A percentile compares a stretch with the other conserved stretches of the same genome.
phyloP scores from a whole-genome alignment of 192 early-diverging fungal genomes.

The Coemansia aciculifera region DNA sequence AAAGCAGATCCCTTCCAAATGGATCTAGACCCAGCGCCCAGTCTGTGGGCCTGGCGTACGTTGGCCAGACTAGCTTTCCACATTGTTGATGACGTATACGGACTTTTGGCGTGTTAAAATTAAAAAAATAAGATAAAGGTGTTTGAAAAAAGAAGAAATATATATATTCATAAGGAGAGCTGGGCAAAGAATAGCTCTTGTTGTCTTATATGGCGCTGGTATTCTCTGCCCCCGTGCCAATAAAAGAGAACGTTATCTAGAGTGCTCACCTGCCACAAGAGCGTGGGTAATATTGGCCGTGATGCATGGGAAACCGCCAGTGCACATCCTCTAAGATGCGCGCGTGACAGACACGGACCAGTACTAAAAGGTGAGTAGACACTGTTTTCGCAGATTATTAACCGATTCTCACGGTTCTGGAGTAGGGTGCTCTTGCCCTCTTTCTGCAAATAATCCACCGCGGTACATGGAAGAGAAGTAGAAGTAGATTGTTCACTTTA shows the following conservation, averaged over 20 bases:
- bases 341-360: slow-evolving; percentile 5
- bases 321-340: not conserved
- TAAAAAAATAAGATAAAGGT: not conserved
- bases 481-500: not conserved
- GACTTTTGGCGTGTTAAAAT: not conserved
- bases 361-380: not conserved
- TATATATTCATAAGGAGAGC: not conserved
- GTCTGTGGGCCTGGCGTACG: slow-evolving; percentile 8
- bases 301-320: slow-evolving; percentile 22
- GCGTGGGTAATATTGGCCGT: slow-evolving; percentile 5
- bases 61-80: slow-evolving; percentile 8
- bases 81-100: not conserved
- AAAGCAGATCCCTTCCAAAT: not conserved
- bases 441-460: not conserved
- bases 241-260: not conserved
- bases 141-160: not conserved
- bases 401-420: slow-evolving; percentile 8
- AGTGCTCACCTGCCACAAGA: not conserved
- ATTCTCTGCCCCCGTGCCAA: slow-evolving; percentile 6
- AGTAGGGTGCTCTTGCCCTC: not conserved
- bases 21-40: slow-evolving; percentile 1
- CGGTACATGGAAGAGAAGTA: slow-evolving; percentile 3
- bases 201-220: not conserved
- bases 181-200: not conserved
- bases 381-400: not conserved